These are phyloP conservation scores for Hanseniaspora osmophila DNA, from an alignment of 805 yeast genomes.

Conservation along the genomic window DNA sequence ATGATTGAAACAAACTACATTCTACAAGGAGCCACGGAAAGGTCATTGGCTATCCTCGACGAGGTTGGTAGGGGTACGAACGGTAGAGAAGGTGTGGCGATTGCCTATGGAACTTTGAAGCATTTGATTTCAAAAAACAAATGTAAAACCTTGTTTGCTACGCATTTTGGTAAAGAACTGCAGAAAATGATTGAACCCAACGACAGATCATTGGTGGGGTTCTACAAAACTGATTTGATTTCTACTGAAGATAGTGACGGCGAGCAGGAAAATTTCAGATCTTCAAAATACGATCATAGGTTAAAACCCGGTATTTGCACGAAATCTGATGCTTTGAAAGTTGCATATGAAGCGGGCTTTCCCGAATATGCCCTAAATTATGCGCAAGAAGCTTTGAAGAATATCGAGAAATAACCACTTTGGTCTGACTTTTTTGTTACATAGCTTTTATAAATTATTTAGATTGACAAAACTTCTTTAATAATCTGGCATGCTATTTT, in stretches of 20 bases:
- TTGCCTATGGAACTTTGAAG: constrained; percentile 63
- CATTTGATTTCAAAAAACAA: constrained; percentile 39
- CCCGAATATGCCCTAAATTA: constrained; percentile 42
- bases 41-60: constrained; percentile 67
- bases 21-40: constrained; percentile 45
- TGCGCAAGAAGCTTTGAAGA: constrained; percentile 26
- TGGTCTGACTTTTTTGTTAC: background rate
- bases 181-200: constrained; percentile 26
- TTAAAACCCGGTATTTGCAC: constrained; percentile 54
- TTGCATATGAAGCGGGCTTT: constrained; percentile 69
- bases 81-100: constrained; percentile 68
- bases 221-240: constrained; percentile 15
- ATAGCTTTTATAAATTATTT: background rate
- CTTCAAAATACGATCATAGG: constrained; percentile 33
- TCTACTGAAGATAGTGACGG: background rate
- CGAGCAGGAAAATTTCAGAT: constrained; percentile 12
- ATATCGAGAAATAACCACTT: background rate
- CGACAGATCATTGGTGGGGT: constrained; percentile 11
- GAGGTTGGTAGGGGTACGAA: constrained; percentile 89
- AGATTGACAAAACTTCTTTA: background rate
- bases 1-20: constrained; percentile 75
- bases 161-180: constrained; percentile 60
- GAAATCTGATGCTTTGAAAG: constrained; percentile 62
- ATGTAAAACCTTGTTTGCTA: constrained; percentile 75
- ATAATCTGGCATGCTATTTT: background rate